Evolutionary conservation across 1,284 basidiomycete genomes (phyloP).

Genomic region (Rhodotorula glutinis): DNA sequence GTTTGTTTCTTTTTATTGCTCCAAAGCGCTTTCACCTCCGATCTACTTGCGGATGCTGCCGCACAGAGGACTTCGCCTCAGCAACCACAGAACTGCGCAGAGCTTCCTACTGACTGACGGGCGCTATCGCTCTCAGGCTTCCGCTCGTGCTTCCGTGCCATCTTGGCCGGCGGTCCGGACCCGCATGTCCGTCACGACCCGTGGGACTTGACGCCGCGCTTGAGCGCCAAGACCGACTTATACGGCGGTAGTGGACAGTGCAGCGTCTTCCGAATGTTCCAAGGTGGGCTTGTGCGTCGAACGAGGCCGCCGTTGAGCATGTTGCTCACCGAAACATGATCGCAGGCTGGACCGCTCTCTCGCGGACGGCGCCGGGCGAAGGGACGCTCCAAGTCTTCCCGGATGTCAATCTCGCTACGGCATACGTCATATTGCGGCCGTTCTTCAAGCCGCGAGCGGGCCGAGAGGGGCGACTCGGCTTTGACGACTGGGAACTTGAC

Average conservation of each 20-base stretch:
- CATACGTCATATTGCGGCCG: constrained; percentile 64
- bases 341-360: constrained; percentile 59
- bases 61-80: too few species aligned
- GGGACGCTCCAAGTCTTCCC: constrained; percentile 78
- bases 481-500: constrained; percentile 53
- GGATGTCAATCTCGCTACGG: constrained; percentile 64
- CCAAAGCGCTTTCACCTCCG: too few species aligned
- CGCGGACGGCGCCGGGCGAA: constrained; percentile 60
- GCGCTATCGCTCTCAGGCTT: constrained; percentile 49
- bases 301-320: too few species aligned
- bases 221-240: constrained; percentile 59
- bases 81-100: too few species aligned
- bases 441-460: constrained; percentile 59
- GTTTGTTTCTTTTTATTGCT: too few species aligned
- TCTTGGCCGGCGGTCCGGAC: constrained; percentile 61
- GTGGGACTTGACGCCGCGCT: constrained; percentile 57
- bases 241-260: constrained; percentile 59
- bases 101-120: too few species aligned
- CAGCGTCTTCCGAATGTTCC: constrained; percentile 71
- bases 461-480: constrained; percentile 53
- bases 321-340: neutral
- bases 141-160: constrained; percentile 50
- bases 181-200: constrained; percentile 53
- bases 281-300: constrained; percentile 44
- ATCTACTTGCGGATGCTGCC: too few species aligned